Base-by-base conservation (phyloP, 306 rosid genomes). In the Echinosophora koreensis region DNA sequence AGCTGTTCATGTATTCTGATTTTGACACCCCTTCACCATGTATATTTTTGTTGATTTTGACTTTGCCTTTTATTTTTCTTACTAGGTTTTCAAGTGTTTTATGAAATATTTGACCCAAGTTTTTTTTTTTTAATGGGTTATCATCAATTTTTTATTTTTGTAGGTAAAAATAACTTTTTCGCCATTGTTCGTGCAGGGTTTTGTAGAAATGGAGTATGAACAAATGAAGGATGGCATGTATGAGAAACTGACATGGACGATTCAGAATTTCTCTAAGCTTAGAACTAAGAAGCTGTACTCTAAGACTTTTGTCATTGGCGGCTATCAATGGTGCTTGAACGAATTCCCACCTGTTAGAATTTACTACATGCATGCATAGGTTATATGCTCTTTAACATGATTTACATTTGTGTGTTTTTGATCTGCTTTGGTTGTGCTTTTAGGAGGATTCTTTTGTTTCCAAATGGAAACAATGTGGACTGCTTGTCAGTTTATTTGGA, bases 401-500 rank as follows among this genome's bases (percentile, higher is more conserved):
- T 52, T 51, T 69, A n/a, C 22, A 32, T 62, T 52, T 56, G 27
- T 73, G 56, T 52, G 61, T 14, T 65, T 69, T 9, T 14, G n/a
- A n/a, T 64, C 18, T 51, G 56, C 4, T 35, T 3, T 70, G 77
- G 80, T 57, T 39, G 69, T 76, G 60, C 64, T 46, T 59, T 70
- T 86, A 90, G 96, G 96, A 79, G 91, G 79, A 80, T 88, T 59
- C 84, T 88, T 44, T 28, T 85, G 28, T 88, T 77, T 77, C 91
- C 92, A 15, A 83, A 88, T 63, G 96, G 96, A 57, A 90, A 90
- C 81, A 81, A 85, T 54, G 92, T 83, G 80, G 88, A 83, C 55
- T 78, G 80, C 78, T 77, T 90, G 82, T 90, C 96, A 5, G 73
- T 88, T 83, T 90, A 90, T 83, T 80, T 90, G 86, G 96, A 88